A percentile compares a stretch with the other conserved stretches of the same genome.
Conservation (phyloP, 2,329 filamentous ascomycete genomes). For the Ophiostoma triangulosporum region DNA sequence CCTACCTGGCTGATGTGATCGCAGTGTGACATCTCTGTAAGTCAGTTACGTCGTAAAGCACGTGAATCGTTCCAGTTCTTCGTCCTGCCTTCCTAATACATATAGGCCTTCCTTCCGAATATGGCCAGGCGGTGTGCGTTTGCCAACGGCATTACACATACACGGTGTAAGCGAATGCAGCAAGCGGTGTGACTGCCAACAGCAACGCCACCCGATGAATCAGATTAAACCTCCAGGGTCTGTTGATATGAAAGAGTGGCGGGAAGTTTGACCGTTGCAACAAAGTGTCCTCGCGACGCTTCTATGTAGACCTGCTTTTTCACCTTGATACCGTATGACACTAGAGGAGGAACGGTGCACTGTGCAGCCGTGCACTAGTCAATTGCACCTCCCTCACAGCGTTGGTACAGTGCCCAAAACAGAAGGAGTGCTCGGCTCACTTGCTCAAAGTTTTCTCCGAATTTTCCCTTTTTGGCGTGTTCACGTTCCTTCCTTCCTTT, state of each 20-base stretch:
- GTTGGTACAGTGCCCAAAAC: slow-evolving; percentile 3
- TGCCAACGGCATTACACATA: too few relatives aligned
- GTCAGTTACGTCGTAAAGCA: too few relatives aligned
- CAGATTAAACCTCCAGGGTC: background rate
- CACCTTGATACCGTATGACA: background rate
- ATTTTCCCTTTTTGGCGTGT: background rate
- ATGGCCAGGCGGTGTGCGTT: background rate
- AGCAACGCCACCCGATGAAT: too few relatives aligned
- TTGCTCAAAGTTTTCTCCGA: background rate
- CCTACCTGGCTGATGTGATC: too few relatives aligned
- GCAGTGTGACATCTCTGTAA: too few relatives aligned
- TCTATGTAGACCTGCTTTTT: background rate
- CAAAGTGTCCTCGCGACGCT: background rate
- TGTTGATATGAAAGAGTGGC: background rate
- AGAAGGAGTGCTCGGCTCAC: background rate
- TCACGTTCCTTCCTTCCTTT: slow-evolving; percentile 1
- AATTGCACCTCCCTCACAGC: slow-evolving; percentile 6
- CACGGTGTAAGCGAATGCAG: background rate
- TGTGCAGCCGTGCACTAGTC: slow-evolving; percentile 2
- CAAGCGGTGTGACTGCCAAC: background rate
- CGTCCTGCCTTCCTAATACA: slow-evolving; percentile 7
- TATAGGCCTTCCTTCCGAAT: too few relatives aligned
- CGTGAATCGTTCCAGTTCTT: background rate
- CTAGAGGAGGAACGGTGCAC: slow-evolving; percentile 1
- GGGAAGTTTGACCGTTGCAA: too few relatives aligned